Base-by-base conservation (phyloP, 2,329 filamentous ascomycete species). In the Ascochyta koolunga region DNA sequence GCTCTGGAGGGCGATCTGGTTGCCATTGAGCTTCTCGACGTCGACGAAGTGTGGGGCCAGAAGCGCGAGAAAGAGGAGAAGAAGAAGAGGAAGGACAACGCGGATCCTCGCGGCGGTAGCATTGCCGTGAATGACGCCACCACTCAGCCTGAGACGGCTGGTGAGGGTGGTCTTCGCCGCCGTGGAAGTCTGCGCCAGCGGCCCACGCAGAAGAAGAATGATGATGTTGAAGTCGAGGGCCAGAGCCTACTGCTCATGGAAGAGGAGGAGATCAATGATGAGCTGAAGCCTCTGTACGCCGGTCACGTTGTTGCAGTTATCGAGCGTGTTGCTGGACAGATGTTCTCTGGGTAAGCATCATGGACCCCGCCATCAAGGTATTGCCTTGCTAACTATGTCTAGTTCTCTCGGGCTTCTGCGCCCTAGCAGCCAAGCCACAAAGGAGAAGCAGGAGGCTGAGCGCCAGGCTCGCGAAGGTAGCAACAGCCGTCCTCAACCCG, bases 41-140 rank as follows among this genome's bases (percentile, higher is more conserved):
- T 99, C 7, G 95, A 98, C 73, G 95, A 99, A 72, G 95, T 99
- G 2, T 99, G 95, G 95, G 86, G 89, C 21, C 95, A 99, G 81
- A 99, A 99, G 83, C 91, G 92, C 51, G 95, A 99, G 77, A 99
- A 99, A 76, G 95, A 99, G 78, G 95, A 99, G 76, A 99, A 99
- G 85, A 99, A 99, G 86, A 99, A 98, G 82, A 90, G 95, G 76
- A 99, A 99, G 82, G 95, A 99, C 71, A 96, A 97, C 55, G 96
- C 92, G 29, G 95, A 98, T 73, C 93, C 91, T 54, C 88, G 93
- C 61, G 88, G 88, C 62, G 89, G 89, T 59, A 89, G 85, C 61
- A 90, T 86, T 68, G 89, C 89, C 60, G 87, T 87, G 58, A 87
- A 84, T 67, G 83, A 86, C 59, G 79, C 79, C 19, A 82, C 79